phyloP scores from a whole-genome alignment of 768 basidiomycete species.

The Lactarius psammicola region DNA sequence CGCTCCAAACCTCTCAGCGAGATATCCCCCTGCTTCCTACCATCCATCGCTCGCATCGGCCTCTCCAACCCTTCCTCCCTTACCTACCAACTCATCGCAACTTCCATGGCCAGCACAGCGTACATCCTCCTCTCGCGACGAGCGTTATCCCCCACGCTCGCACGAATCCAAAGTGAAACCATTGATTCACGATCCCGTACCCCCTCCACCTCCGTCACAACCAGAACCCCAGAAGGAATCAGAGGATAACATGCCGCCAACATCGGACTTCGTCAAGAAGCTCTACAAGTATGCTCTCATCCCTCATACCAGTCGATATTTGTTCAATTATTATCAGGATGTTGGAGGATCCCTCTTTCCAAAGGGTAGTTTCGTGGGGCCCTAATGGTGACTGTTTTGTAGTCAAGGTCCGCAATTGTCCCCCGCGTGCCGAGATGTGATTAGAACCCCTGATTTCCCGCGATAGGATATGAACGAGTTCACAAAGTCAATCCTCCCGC shows the following conservation, averaged over 20 bases:
- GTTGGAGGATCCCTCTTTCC: slow-evolving; percentile 77
- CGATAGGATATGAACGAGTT: slow-evolving; percentile 90
- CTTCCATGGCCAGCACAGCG: slow-evolving; percentile 38
- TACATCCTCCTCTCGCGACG: slow-evolving; percentile 37
- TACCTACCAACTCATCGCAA: slow-evolving; percentile 31
- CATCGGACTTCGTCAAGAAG: slow-evolving; percentile 93
- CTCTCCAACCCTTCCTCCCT: slow-evolving; percentile 34
- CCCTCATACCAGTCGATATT: not conserved
- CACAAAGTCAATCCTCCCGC: slow-evolving; percentile 83
- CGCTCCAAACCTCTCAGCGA: slow-evolving; percentile 33
- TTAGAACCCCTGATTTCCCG: slow-evolving; percentile 18
- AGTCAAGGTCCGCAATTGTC: slow-evolving; percentile 53
- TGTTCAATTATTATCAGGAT: slow-evolving; percentile 50
- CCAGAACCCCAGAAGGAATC: slow-evolving; percentile 26
- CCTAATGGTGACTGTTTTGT: slow-evolving; percentile 85
- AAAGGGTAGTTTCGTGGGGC: slow-evolving; percentile 79
- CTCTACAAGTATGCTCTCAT: slow-evolving; percentile 69
- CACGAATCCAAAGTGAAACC: slow-evolving; percentile 33
- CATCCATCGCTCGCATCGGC: slow-evolving; percentile 38
- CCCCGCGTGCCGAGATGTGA: slow-evolving; percentile 16
- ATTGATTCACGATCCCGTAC: slow-evolving; percentile 24
- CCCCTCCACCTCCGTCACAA: slow-evolving; percentile 27
- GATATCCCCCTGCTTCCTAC: slow-evolving; percentile 38
- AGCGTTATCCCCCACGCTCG: slow-evolving; percentile 34
- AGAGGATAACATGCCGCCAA: slow-evolving; percentile 82